phyloP scores from a whole-genome alignment of 305 asterid genomes.

The Fraxinus latifolia region DNA sequence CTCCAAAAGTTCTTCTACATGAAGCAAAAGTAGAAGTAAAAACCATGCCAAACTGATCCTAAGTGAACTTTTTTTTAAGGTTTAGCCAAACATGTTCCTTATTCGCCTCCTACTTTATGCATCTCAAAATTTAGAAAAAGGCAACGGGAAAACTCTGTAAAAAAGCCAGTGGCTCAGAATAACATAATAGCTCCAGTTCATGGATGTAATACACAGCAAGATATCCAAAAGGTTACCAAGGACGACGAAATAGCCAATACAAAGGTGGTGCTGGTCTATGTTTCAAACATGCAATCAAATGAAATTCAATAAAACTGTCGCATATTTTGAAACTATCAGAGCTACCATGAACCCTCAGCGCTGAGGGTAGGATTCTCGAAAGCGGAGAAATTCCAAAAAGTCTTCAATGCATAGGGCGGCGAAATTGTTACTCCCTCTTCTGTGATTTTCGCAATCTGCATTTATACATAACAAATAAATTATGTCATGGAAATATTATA shows the following conservation, averaged over 20 bases:
- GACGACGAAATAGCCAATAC: background rate
- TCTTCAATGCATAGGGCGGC: constrained; percentile 77
- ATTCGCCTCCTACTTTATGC: background rate
- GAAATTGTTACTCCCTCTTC: constrained; percentile 70
- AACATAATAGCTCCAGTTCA: background rate
- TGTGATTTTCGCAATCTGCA: constrained; percentile 88
- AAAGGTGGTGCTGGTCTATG: background rate
- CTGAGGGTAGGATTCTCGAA: constrained; percentile 82
- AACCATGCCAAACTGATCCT: too few relatives aligned
- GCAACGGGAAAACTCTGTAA: background rate
- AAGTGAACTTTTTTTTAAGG: background rate
- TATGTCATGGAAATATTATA: background rate
- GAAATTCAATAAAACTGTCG: background rate
- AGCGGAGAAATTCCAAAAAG: constrained; percentile 74
- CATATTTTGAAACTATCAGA: background rate
- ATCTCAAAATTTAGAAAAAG: background rate
- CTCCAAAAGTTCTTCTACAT: too few relatives aligned
- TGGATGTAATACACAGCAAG: background rate
- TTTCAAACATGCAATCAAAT: background rate
- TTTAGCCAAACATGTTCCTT: background rate
- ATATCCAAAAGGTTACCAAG: background rate
- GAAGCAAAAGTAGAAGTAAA: too few relatives aligned
- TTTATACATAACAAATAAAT: background rate
- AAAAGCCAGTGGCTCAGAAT: background rate
- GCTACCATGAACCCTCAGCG: constrained; percentile 95